Evolutionary conservation across 2,329 filamentous ascomycete genomes (phyloP), one percentile per base, ranked within the genome.

Genomic region (Trichoderma sp.): DNA sequence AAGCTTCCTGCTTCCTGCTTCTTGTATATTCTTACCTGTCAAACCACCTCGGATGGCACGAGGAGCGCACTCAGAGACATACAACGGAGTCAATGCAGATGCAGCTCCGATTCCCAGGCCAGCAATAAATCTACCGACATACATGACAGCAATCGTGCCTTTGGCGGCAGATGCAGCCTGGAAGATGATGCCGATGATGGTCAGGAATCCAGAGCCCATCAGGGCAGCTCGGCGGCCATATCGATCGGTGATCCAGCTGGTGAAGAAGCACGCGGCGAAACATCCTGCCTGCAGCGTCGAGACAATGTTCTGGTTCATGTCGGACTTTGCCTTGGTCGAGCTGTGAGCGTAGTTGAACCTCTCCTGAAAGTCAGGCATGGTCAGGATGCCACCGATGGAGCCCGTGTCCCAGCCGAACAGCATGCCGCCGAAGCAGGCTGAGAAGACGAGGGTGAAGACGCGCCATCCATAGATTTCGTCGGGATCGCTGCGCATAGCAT

Each of bases 201-300:
- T 88, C 47, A 92, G 77, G 1, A 86, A 53, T 32, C 90, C 89
- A 6, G 88, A 85, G 21, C 83, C 79, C 26, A 92, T 84, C 34
- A 93, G 83, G 28, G 84, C 84, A 15, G 74, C 76, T 60, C 86
- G 86, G 66, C 90, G 86, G 18, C 90, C 90, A 75, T 81, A 87
- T 74, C 78, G 81, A 75, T 90, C 88, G 6, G 87, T 84, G 57
- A 86, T 76, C 82, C 84, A 88, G 39, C 84, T 85, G 7, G 86
- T 86, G 70, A 87, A 73, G 73, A 92, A 84, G 72, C 89, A 89
- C 43, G 90, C 90, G 67, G 87, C 83, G 79, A 92, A 92, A 73
- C 89, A 91, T 65, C 91, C 91, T 56, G 87, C 90, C 80, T 93
- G 90, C 11, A 93, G 85, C 0, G 88, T 91, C n/a, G 90, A 91